Base-by-base conservation (phyloP, 2,329 filamentous ascomycete genomes). In the Rasamsonia emersonii region DNA sequence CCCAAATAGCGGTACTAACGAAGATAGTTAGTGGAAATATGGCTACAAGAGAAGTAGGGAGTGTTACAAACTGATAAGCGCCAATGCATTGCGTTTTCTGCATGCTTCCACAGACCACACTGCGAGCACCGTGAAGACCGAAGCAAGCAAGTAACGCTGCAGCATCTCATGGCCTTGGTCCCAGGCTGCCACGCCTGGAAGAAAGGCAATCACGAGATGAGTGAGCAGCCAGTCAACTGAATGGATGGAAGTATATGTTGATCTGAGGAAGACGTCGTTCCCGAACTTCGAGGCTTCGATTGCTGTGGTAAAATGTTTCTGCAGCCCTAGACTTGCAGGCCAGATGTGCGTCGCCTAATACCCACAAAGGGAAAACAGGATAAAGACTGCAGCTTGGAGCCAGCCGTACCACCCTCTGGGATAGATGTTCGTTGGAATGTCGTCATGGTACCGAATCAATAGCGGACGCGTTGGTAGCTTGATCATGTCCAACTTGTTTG, bases 401-500 rank as follows among this genome's bases (percentile, higher is more conserved):
- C 24, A 27, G 5, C 10, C 7, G 7, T n/a, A 14, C n/a, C 4
- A 3, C 5, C 24, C 24, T 13, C 24, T 4, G 10, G 24, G 24
- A 11, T 9, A 11, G 5, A 15, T 11, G n/a, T 3, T 27, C 3
- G 11, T 27, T 3, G 17, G 24, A 8, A 27, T 11, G 6, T 27
- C 24, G 17, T 27, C 24, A 7, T 27, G 14, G n/a, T 27, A 27
- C 4, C 11, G 24, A 4, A 31, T n/a, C n/a, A 31, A 14, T 20
- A 10, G 9, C n/a, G 29, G 18, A 9, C 11, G 14, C 9, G 7
- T 9, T 5, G 7, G 4, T 11, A 23, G 13, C 5, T 18, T 10
- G 9, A 20, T 17, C 9, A n/a, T 32, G 31, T 33, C 33, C 9
- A 42, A 30, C 33, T 32, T 40, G 23, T 40, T 29, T 6, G 33